Conservation (phyloP, 2,329 filamentous ascomycete species). For the Phaeosphaeria sp. region DNA sequence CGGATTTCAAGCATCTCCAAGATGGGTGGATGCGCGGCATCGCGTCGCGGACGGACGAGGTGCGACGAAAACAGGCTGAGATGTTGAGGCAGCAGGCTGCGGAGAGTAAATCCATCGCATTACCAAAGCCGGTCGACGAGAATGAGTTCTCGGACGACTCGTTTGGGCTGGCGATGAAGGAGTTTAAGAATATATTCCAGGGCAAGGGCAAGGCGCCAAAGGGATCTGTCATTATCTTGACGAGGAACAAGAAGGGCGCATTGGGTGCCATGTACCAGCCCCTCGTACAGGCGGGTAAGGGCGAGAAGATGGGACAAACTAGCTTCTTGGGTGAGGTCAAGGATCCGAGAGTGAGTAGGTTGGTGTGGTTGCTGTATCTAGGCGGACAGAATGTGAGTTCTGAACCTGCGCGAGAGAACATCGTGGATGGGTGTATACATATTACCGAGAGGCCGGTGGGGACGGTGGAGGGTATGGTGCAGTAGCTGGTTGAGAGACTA, state of each 20-base stretch:
- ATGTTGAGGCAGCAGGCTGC: constrained; percentile 52
- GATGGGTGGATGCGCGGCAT: constrained; percentile 91
- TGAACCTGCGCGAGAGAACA: constrained; percentile 77
- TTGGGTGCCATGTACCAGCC: constrained; percentile 53
- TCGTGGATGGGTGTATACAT: constrained; percentile 86
- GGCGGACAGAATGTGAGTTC: constrained; percentile 87
- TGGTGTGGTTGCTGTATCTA: constrained; percentile 90
- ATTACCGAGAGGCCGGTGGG: constrained; percentile 89
- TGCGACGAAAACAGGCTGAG: constrained; percentile 41
- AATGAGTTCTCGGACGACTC: constrained; percentile 70
- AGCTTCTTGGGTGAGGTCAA: constrained; percentile 71
- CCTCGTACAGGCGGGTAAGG: constrained; percentile 30
- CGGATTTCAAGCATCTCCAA: constrained; percentile 89
- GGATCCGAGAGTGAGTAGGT: constrained; percentile 80
- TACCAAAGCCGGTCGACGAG: constrained; percentile 42
- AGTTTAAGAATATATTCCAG: constrained; percentile 84
- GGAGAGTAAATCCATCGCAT: constrained; percentile 41
- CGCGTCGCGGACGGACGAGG: constrained; percentile 70
- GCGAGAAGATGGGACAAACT: constrained; percentile 53
- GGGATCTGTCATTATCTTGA: constrained; percentile 76
- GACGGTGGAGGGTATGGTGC: constrained; percentile 80
- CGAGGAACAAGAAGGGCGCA: constrained; percentile 68
- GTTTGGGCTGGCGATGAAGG: constrained; percentile 76
- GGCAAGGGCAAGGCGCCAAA: constrained; percentile 79
- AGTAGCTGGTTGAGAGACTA: constrained; percentile 71